A percentile compares a stretch with the other conserved stretches of the same genome.
Conservation (phyloP, 345 rosid species). For the Physaria fendleri region DNA sequence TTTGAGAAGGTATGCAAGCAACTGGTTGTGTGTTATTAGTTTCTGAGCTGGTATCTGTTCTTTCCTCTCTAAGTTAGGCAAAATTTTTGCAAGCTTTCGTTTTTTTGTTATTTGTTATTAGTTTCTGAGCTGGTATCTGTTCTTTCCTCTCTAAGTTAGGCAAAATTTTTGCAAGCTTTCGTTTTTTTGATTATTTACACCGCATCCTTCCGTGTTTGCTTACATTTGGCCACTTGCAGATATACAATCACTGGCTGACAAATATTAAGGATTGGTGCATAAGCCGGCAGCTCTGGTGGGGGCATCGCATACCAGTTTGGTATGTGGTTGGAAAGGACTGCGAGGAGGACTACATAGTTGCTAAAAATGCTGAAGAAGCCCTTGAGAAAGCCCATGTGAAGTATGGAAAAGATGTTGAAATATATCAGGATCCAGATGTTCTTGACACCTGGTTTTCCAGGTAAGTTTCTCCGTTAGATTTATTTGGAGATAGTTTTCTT, state of each 20-base stretch:
- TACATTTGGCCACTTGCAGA: constrained; percentile 37
- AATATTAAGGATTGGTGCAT: constrained; percentile 99
- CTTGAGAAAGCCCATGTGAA: constrained; percentile 63
- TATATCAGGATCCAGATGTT: constrained; percentile 96
- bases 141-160: constrained; percentile 5
- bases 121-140: too few relatives aligned
- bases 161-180: background rate
- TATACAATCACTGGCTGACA: constrained; percentile 91
- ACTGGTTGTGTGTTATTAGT: constrained; percentile 4
- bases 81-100: background rate
- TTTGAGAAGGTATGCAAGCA: constrained; percentile 70
- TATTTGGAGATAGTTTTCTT: background rate
- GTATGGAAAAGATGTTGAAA: constrained; percentile 76
- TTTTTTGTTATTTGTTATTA: constrained; percentile 1
- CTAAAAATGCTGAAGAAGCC: constrained; percentile 72
- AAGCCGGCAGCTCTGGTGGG: constrained; percentile 99
- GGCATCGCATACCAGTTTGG: constrained; percentile 99
- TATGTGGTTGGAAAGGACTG: constrained; percentile 75
- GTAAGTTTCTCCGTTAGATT: constrained; percentile 34
- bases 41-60: background rate
- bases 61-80: constrained; percentile 1
- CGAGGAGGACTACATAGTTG: constrained; percentile 86
- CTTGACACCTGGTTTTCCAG: constrained; percentile 99
- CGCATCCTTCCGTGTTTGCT: background rate
- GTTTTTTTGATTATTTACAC: background rate